Evolutionary conservation across 768 basidiomycete genomes (phyloP).

Genomic region (Podaxis mareebaensis): DNA sequence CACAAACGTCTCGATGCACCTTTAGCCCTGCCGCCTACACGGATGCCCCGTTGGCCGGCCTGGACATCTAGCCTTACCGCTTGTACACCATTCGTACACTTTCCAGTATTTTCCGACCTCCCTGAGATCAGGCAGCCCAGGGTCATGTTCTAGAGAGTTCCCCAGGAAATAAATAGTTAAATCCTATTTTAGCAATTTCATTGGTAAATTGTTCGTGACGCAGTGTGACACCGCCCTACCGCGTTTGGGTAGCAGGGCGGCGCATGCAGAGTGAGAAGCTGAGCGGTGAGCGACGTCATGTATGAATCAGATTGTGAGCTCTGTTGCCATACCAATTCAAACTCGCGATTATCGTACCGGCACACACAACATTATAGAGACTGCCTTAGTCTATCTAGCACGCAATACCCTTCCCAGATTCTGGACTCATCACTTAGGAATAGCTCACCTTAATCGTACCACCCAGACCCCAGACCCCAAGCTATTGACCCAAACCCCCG

Average conservation of each 20-base stretch:
- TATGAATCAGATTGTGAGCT: conserved; percentile 10
- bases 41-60: background rate
- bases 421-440: background rate
- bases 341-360: background rate
- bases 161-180: conserved; percentile 6
- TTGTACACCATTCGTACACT: too few species aligned
- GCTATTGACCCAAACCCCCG: background rate
- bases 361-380: background rate
- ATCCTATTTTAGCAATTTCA: conserved; percentile 1
- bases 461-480: background rate
- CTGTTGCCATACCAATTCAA: conserved; percentile 11
- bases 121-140: background rate
- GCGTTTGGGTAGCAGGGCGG: too few species aligned
- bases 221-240: conserved; percentile 1
- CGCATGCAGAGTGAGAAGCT: background rate
- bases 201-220: background rate
- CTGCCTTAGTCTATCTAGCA: background rate
- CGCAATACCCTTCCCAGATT: background rate
- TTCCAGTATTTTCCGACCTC: background rate
- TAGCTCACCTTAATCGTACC: background rate
- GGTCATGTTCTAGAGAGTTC: background rate
- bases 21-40: background rate
- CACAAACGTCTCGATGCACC: background rate
- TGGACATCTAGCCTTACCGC: background rate
- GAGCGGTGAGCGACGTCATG: conserved; percentile 1